Evolutionary conservation across 2,329 filamentous ascomycete species (phyloP), one percentile per base, ranked within the genome.

Genomic region (Colletotrichum simmondsii): DNA sequence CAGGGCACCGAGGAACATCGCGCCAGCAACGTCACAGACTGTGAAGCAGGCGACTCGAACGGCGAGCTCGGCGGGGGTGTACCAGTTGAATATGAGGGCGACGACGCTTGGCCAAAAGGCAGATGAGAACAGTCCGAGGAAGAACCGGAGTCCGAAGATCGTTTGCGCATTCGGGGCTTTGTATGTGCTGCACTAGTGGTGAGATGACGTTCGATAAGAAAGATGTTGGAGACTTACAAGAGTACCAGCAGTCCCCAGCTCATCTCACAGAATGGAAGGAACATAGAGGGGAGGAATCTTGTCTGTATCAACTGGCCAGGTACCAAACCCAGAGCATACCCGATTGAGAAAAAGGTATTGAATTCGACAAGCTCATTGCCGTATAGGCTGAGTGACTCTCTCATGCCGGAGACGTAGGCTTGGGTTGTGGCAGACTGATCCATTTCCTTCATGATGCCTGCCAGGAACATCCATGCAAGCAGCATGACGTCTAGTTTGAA

Each of bases 21-120:
- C 81, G 2, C 85, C 84, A 1, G 85, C 80, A 5, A 85, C 83
- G 61, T 84, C 84, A 3, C 82, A 83, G 4, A 84, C 80, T 53
- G 84, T 85, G 71, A 86, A 83, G 71, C 85, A 83, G 65, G 84
- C 83, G 32, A 86, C 79, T 54, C 84, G 79, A 30, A 81, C 75
- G 46, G 80, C 76, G 53, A 84, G 75, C 75, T 83, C 81, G 74
- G 83, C 83, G 22, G 85, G 81, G 0, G 85, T 87, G 77, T 88
- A 88, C 81, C 85, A 88, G 65, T 86, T 84, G 26, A 84, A 84
- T 6, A 88, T 80, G 42, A 87, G 82, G 63, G 85, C 73, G 22
- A 80, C 79, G 22, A 81, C 75, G 2, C 78, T 78, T 1, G 81
- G 79, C 74, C 79, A 82, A 4, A 79, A 82, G 12, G 78, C 78